Percentiles rank a stretch among this genome's conserved stretches.
Evolutionary conservation across 192 early-diverging fungal genomes (phyloP).

Genomic region (Phlyctochytrium bullatum): DNA sequence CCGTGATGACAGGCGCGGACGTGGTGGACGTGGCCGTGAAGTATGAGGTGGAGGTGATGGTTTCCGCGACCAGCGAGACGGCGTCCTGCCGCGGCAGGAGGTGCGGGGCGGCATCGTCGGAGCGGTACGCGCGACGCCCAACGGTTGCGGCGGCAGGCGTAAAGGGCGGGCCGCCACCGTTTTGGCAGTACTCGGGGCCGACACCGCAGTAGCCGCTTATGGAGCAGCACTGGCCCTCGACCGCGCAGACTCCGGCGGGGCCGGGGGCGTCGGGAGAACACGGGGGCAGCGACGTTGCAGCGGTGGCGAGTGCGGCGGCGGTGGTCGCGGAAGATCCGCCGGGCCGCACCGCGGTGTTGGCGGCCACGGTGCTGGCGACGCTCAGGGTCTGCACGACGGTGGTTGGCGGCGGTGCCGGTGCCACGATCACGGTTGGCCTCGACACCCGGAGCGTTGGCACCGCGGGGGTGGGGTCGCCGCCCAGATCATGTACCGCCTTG

Average conservation of each 20-base stretch:
- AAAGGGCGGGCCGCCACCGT: neutral
- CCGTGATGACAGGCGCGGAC: too few relatives aligned
- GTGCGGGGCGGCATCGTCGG: too few relatives aligned
- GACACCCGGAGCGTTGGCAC: too few relatives aligned
- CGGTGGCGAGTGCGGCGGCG: neutral
- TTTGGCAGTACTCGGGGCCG: neutral
- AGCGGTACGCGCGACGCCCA: too few relatives aligned
- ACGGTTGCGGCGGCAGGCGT: too few relatives aligned
- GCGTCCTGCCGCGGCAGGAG: too few relatives aligned
- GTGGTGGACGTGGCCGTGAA: too few relatives aligned
- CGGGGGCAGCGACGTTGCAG: neutral
- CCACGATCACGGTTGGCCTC: too few relatives aligned
- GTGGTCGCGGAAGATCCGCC: neutral
- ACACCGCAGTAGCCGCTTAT: neutral
- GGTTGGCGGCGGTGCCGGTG: too few relatives aligned
- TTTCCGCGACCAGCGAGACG: too few relatives aligned
- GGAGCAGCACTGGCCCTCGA: neutral
- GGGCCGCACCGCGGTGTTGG: neutral
- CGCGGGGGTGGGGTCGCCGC: neutral
- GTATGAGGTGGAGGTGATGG: too few relatives aligned
- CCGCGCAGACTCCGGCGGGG: neutral
- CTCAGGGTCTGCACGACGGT: too few relatives aligned
- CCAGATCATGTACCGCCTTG: neutral
- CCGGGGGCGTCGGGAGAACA: neutral
- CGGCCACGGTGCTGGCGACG: neutral